Base-by-base conservation (phyloP, 805 yeast species). In the Pichia cabralensis region DNA sequence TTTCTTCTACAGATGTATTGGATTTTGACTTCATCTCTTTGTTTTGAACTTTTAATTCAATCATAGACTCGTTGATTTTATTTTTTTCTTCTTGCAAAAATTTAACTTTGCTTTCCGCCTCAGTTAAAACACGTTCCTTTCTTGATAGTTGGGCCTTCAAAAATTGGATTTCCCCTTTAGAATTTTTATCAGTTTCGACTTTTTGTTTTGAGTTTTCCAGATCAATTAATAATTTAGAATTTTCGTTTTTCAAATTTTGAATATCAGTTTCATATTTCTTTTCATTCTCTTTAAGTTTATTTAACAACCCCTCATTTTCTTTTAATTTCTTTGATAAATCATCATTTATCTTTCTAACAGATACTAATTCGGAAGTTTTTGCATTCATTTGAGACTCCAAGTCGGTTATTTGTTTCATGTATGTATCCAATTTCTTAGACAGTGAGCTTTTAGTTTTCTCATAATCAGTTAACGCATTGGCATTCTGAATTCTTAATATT, bases 131-230 rank as follows among this genome's bases (percentile, higher is more conserved):
- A 38, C 60, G 58, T 27, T 69, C 73, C 36, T 69, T 71, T 36
- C 66, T 67, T 1, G 58, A 48, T 5, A 71, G 43, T 4, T 71
- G 60, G 0, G 6, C 13, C 14, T 24, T 24, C 4, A 24, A 13
- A 71, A 49, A 35, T 64, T 64, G 18, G 66, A 48, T 4, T 72
- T 61, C 1, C 70, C 66, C 40, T 72, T 76, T 48, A 6, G 71
- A 59, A 6, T 68, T 58, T 22, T 67, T 75, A 20, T 55, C 55
- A 32, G 59, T 49, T 20, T 43, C 48, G n/a, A 64, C 50, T 14
- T 60, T 64, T 14, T 24, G 26, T 24, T 13, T 7, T n/a, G n/a
- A n/a, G 6, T 8, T 8, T 6, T 50, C 53, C n/a, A 66, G 48
- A n/a, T 67, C 72, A 6, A 53, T 53, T 9, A 46, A 36, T 30